These are phyloP conservation scores for Rubia balearica DNA, from an alignment of 305 asterid species.

Conservation along the genomic window DNA sequence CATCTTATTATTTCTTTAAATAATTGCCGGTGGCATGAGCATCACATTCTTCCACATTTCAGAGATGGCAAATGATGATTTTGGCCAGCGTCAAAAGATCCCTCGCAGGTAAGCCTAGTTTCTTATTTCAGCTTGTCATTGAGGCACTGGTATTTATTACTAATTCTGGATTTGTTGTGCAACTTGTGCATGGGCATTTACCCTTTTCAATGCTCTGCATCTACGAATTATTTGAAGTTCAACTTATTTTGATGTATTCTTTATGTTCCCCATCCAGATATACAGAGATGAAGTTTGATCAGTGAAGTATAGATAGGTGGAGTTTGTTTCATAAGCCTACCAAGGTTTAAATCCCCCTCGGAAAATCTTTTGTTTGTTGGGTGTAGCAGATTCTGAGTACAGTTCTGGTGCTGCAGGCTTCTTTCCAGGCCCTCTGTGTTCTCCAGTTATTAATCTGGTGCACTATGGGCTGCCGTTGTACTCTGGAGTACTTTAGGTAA, in stretches of 20 bases:
- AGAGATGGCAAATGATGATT: slow-evolving; percentile 65
- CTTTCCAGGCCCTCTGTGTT: slow-evolving; percentile 58
- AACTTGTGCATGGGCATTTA: neutral
- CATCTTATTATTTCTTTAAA: neutral
- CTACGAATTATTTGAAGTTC: neutral
- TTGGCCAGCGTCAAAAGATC: slow-evolving; percentile 81
- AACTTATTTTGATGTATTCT: neutral
- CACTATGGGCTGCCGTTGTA: slow-evolving; percentile 70
- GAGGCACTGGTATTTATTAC: neutral
- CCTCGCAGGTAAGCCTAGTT: slow-evolving; percentile 62
- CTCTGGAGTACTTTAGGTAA: slow-evolving; percentile 64
- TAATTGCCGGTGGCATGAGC: neutral
- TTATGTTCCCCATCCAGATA: slow-evolving; percentile 50
- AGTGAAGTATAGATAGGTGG: slow-evolving; percentile 37
- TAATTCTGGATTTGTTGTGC: neutral
- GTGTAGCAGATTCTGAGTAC: slow-evolving; percentile 48
- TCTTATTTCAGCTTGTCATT: slow-evolving; percentile 6
- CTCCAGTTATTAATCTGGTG: slow-evolving; percentile 55
- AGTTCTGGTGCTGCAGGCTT: slow-evolving; percentile 53
- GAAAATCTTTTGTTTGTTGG: slow-evolving; percentile 41
- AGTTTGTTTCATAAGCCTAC: slow-evolving; percentile 15
- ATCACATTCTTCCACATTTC: slow-evolving; percentile 13
- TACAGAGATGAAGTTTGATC: slow-evolving; percentile 91
- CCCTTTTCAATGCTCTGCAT: too few relatives aligned
- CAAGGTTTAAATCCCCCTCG: slow-evolving; percentile 25